Conservation (phyloP, 306 rosid genomes). For the Casuarina cunninghamiana region DNA sequence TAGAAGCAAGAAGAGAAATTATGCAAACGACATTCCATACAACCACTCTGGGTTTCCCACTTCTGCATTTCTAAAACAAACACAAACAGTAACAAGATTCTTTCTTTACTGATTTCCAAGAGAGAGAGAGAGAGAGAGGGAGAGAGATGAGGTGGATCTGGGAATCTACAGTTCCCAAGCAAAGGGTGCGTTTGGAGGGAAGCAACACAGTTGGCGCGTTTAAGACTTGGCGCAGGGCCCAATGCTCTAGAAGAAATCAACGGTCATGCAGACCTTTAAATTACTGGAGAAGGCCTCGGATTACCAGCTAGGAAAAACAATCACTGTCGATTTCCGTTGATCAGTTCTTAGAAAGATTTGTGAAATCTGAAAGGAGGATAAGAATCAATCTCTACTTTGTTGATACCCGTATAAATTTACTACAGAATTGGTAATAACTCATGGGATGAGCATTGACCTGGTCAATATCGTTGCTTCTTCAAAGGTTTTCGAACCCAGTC, state of each 20-base stretch:
- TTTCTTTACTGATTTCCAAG: background rate
- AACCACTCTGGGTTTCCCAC: background rate
- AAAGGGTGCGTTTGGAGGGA: slow-evolving; percentile 6
- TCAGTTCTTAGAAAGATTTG: too few species aligned
- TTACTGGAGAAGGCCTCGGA: background rate
- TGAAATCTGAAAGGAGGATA: too few species aligned
- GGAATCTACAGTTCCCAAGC: background rate
- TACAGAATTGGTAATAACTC: too few species aligned
- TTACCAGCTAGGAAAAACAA: too few species aligned
- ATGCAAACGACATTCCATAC: background rate
- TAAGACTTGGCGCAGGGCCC: background rate
- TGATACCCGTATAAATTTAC: too few species aligned
- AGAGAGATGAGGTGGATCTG: background rate
- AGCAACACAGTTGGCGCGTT: background rate
- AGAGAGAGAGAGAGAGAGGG: background rate
- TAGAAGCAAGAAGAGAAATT: background rate
- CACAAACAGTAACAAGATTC: background rate
- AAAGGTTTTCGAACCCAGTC: too few species aligned
- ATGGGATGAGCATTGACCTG: too few species aligned
- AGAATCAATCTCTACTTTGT: too few species aligned
- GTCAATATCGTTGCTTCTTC: too few species aligned
- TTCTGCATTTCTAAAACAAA: background rate
- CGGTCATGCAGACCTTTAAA: background rate
- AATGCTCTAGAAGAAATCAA: background rate
- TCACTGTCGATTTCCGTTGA: too few species aligned